Conservation (phyloP, 768 basidiomycete genomes). For the Russula earlei region DNA sequence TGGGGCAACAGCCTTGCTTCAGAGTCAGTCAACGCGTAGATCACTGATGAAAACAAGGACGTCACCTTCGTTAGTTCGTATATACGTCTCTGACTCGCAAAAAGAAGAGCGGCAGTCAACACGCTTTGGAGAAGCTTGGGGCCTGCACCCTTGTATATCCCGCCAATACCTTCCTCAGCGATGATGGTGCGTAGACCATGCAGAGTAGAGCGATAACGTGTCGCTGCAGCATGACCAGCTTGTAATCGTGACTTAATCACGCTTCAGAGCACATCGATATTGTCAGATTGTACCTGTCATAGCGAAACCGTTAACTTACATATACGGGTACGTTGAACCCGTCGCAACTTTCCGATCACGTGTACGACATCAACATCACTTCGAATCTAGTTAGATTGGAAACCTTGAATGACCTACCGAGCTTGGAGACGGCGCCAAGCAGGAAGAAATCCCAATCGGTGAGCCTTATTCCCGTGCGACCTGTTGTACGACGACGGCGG, state of each 20-base stretch:
- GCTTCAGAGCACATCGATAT: constrained; percentile 21
- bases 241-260: constrained; percentile 76
- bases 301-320: constrained; percentile 33
- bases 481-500: constrained; percentile 45
- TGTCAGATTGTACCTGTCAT: background rate
- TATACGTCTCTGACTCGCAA: constrained; percentile 78
- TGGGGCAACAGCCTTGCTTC: background rate
- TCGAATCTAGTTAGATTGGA: background rate
- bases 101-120: constrained; percentile 88
- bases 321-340: constrained; percentile 63
- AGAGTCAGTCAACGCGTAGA: background rate
- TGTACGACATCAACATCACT: background rate
- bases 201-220: constrained; percentile 64
- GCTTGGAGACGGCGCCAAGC: constrained; percentile 89
- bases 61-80: constrained; percentile 59
- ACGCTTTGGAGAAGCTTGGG: constrained; percentile 91
- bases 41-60: background rate
- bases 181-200: constrained; percentile 74
- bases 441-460: constrained; percentile 88
- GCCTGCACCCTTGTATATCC: constrained; percentile 78
- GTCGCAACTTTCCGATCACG: constrained; percentile 31
- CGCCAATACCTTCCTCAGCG: constrained; percentile 67
- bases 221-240: constrained; percentile 57
- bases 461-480: constrained; percentile 38
- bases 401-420: constrained; percentile 41